A percentile compares a stretch with the other conserved stretches of the same genome.
phyloP scores from a whole-genome alignment of 805 yeast genomes.

The Starmerella khaoyaiensis region DNA sequence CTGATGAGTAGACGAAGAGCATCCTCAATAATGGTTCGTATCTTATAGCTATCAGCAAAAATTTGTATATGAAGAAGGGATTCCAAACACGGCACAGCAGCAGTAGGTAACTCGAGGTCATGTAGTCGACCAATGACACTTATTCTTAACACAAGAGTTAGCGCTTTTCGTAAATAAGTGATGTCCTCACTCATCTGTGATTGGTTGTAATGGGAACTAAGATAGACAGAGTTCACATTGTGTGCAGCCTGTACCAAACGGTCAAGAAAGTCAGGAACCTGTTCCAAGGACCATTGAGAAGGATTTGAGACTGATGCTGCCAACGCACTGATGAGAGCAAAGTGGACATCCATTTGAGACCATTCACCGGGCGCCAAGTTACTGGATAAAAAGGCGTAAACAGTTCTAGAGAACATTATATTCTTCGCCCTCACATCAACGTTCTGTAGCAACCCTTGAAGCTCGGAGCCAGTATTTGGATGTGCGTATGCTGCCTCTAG shows the following conservation, averaged over 20 bases:
- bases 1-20: slow-evolving; percentile 14
- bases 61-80: slow-evolving; percentile 10
- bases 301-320: slow-evolving; percentile 6
- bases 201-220: background rate
- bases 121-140: slow-evolving; percentile 12
- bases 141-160: slow-evolving; percentile 11
- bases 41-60: slow-evolving; percentile 9
- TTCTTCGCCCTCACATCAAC: slow-evolving; percentile 9
- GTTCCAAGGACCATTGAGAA: slow-evolving; percentile 9
- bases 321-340: slow-evolving; percentile 8
- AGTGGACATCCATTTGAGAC: slow-evolving; percentile 8
- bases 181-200: too few species aligned
- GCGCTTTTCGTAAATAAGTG: slow-evolving; percentile 6
- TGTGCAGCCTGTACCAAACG: slow-evolving; percentile 2
- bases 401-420: slow-evolving; percentile 5
- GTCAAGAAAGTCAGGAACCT: slow-evolving; percentile 7
- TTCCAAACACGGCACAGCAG: slow-evolving; percentile 8
- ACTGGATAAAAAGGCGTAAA: slow-evolving; percentile 5
- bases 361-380: slow-evolving; percentile 3
- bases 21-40: slow-evolving; percentile 12
- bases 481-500: slow-evolving; percentile 11
- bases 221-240: too few species aligned
- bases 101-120: slow-evolving; percentile 5
- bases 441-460: slow-evolving; percentile 13
- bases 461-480: slow-evolving; percentile 7